Percentiles rank a stretch among this genome's conserved stretches.
Evolutionary conservation across 2,329 filamentous ascomycete species (phyloP).

Genomic region (Claviceps quebecensis): DNA sequence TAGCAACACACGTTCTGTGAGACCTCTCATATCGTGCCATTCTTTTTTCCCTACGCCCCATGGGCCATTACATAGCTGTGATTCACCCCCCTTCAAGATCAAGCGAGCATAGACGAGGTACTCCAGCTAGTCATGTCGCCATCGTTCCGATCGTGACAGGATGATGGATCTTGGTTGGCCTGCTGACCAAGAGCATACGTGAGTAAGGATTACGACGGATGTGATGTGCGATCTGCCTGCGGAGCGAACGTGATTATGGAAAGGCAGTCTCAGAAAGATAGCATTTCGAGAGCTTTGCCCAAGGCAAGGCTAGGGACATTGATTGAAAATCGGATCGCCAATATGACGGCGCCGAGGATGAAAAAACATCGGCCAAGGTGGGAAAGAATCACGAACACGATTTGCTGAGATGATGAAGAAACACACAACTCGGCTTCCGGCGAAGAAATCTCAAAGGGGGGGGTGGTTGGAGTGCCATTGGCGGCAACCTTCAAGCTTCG

Average conservation of each 20-base stretch:
- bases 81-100: neutral
- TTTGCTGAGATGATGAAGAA: neutral
- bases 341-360: neutral
- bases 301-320: neutral
- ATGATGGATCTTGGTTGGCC: neutral
- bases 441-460: neutral
- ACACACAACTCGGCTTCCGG: neutral
- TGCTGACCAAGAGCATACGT: neutral
- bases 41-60: neutral
- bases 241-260: too few species aligned
- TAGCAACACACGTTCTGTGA: neutral
- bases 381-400: neutral
- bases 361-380: neutral
- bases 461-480: slow-evolving; percentile 1
- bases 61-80: neutral
- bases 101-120: neutral
- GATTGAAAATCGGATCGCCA: neutral
- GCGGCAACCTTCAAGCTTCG: neutral
- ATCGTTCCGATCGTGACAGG: neutral
- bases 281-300: neutral
- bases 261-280: neutral
- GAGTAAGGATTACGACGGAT: too few species aligned
- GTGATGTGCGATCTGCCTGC: too few species aligned
- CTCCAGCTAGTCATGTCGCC: neutral
- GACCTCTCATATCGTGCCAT: neutral